Evolutionary conservation across 1,284 basidiomycete species (phyloP).

Genomic region (Irpex sp.): DNA sequence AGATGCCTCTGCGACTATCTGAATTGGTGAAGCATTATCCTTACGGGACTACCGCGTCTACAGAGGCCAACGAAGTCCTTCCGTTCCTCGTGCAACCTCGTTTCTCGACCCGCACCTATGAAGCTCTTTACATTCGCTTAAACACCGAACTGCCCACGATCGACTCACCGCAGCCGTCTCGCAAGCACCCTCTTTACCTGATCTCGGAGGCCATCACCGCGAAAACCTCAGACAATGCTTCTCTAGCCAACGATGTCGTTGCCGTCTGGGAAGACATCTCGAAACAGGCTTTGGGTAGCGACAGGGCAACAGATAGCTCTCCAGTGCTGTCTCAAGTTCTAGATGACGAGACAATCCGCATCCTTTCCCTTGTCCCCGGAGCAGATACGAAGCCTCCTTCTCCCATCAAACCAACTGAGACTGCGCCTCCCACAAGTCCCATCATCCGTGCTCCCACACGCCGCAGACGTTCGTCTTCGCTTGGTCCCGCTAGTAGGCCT

Average conservation of each 20-base stretch:
- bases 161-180: slow-evolving; percentile 26
- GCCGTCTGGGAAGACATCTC: slow-evolving; percentile 55
- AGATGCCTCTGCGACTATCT: slow-evolving; percentile 65
- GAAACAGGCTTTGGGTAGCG: slow-evolving; percentile 26
- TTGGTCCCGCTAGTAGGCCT: slow-evolving; percentile 14
- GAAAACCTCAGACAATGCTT: slow-evolving; percentile 29
- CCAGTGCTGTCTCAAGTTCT: slow-evolving; percentile 35
- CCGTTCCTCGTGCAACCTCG: slow-evolving; percentile 46
- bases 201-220: slow-evolving; percentile 58
- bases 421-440: neutral
- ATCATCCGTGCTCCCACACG: slow-evolving; percentile 8
- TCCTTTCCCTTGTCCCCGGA: slow-evolving; percentile 45
- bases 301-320: slow-evolving; percentile 12
- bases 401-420: slow-evolving; percentile 4
- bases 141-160: slow-evolving; percentile 44
- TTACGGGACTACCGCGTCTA: slow-evolving; percentile 30
- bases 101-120: slow-evolving; percentile 59
- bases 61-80: slow-evolving; percentile 32
- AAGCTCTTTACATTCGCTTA: slow-evolving; percentile 62
- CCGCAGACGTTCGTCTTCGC: slow-evolving; percentile 25
- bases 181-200: slow-evolving; percentile 52
- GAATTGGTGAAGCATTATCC: slow-evolving; percentile 69
- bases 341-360: slow-evolving; percentile 62
- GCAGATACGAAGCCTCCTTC: slow-evolving; percentile 8
- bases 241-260: slow-evolving; percentile 26